These are phyloP conservation scores for Colletotrichum sansevieriae DNA, from an alignment of 2,329 filamentous ascomycete genomes.

Conservation along the genomic window DNA sequence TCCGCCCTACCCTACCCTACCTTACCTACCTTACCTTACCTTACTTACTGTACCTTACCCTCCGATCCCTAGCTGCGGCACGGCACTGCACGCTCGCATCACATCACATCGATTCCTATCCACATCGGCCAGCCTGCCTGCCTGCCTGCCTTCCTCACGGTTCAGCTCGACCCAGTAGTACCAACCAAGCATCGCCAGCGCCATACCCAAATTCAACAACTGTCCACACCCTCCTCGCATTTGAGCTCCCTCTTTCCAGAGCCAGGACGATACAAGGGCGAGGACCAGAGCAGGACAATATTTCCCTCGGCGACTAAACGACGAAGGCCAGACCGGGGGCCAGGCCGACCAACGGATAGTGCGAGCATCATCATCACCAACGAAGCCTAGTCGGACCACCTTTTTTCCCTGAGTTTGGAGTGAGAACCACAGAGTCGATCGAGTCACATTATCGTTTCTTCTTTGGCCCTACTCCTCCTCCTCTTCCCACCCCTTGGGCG, in stretches of 20 bases:
- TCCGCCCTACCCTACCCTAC: slow-evolving; percentile 1
- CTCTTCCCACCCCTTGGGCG: not conserved
- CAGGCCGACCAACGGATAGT: not conserved
- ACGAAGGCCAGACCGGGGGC: not conserved
- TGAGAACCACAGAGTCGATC: slow-evolving; percentile 28
- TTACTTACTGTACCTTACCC: slow-evolving; percentile 19
- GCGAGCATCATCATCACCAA: not conserved
- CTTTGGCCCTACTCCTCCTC: not conserved
- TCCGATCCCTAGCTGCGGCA: slow-evolving; percentile 34
- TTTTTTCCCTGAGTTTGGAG: not conserved
- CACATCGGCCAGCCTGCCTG: not conserved
- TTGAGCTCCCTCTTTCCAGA: not conserved
- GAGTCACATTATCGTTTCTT: slow-evolving; percentile 26
- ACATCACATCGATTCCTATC: slow-evolving; percentile 29
- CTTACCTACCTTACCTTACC: no score
- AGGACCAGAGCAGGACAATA: not conserved
- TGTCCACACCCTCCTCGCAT: slow-evolving; percentile 23
- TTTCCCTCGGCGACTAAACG: no score
- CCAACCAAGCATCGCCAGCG: not conserved
- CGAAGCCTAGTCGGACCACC: not conserved
- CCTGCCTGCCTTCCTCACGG: slow-evolving; percentile 10
- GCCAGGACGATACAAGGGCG: not conserved
- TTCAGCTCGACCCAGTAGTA: slow-evolving; percentile 15
- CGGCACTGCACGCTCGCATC: slow-evolving; percentile 36
- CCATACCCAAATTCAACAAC: slow-evolving; percentile 5